Evolutionary conservation across 805 yeast genomes (phyloP).

Genomic region (Cyberlindnera mrakii): DNA sequence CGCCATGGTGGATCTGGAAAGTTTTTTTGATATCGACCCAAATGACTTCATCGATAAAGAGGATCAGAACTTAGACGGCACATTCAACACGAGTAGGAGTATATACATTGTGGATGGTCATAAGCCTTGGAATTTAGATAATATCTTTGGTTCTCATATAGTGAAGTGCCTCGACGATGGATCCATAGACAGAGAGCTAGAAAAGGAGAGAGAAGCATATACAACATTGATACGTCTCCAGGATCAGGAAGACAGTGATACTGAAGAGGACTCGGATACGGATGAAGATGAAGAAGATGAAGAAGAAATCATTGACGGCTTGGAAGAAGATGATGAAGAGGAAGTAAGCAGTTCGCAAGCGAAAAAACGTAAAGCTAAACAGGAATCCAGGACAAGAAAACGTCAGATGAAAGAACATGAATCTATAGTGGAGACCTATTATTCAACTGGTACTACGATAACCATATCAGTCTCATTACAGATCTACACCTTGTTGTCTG

Average conservation of each 20-base stretch:
- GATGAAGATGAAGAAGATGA: conserved; percentile 26
- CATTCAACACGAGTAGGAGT: conserved; percentile 40
- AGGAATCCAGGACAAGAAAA: conserved; percentile 33
- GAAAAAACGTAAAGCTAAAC: conserved; percentile 22
- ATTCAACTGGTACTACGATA: conserved; percentile 75
- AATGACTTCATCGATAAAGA: conserved; percentile 37
- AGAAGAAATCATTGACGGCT: conserved; percentile 17
- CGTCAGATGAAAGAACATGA: conserved; percentile 43
- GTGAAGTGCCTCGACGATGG: conserved; percentile 89
- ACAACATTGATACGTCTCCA: conserved; percentile 38
- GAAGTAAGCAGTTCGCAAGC: conserved; percentile 23
- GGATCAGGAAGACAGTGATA: conserved; percentile 31
- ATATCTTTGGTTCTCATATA: conserved; percentile 74
- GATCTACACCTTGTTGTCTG: conserved; percentile 70
- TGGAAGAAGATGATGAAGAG: conserved; percentile 23
- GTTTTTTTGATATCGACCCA: conserved; percentile 59
- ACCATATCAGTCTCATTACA: conserved; percentile 72
- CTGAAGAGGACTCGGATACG: conserved; percentile 30
- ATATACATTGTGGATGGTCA: conserved; percentile 87
- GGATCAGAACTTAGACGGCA: conserved; percentile 23
- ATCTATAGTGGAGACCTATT: conserved; percentile 62
- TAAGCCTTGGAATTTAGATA: conserved; percentile 95
- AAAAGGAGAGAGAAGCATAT: conserved; percentile 58
- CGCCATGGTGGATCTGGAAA: conserved; percentile 79
- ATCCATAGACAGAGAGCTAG: conserved; percentile 51